These are phyloP conservation scores for Fusarium multiceps DNA, from an alignment of 2,329 filamentous ascomycete genomes.

Conservation along the genomic window DNA sequence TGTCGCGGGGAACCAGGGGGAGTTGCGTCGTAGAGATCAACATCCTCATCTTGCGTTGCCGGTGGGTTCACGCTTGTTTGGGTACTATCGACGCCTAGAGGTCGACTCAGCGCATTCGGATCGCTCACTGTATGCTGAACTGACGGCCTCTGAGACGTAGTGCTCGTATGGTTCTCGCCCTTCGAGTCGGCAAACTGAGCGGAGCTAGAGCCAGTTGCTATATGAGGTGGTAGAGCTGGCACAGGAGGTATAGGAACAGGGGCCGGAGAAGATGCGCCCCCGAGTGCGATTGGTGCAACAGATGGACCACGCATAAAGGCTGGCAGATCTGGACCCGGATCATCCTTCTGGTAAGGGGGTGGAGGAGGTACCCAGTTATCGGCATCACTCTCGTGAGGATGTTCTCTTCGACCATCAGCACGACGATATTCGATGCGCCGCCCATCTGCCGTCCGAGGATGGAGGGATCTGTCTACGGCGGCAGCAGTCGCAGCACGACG, in stretches of 20 bases:
- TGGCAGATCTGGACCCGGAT: conserved; percentile 64
- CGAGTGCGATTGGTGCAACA: conserved; percentile 51
- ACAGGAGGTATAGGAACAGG: conserved; percentile 20
- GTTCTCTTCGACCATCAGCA: conserved; percentile 75
- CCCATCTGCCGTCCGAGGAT: conserved; percentile 67
- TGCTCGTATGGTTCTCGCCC: conserved; percentile 15
- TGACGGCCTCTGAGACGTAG: conserved; percentile 26
- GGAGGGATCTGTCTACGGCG: conserved; percentile 75
- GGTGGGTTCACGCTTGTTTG: conserved; percentile 51
- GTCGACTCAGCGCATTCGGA: conserved; percentile 46
- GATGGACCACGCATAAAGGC: conserved; percentile 65
- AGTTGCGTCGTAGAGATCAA: conserved; percentile 61
- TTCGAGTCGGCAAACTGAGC: conserved; percentile 5
- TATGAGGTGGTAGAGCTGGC: conserved; percentile 15
- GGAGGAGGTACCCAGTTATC: conserved; percentile 91
- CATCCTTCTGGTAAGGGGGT: conserved; percentile 79
- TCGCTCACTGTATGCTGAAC: conserved; percentile 54
- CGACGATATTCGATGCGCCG: conserved; percentile 71
- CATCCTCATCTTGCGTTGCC: conserved; percentile 47
- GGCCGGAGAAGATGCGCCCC: conserved; percentile 43
- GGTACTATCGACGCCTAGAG: conserved; percentile 41
- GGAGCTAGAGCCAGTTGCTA: background rate
- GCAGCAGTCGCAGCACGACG: conserved; percentile 81
- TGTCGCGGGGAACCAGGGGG: conserved; percentile 57
- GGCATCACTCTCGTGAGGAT: conserved; percentile 87